These are phyloP conservation scores for Trypanosoma congolense DNA, from an alignment of 208 protist species.

Conservation along the genomic window DNA sequence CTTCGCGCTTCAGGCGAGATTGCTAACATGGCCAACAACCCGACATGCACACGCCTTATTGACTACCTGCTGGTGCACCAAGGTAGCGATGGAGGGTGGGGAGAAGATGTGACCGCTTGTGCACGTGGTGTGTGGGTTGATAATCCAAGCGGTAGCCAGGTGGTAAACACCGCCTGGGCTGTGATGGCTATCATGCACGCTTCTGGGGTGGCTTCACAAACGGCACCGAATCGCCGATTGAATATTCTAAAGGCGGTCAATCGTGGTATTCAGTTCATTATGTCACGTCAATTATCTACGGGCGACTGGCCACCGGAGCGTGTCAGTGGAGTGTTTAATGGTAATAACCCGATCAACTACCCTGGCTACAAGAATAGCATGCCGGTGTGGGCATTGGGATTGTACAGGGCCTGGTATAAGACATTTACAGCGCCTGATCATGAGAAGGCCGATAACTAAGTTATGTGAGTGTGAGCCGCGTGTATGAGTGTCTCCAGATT, in stretches of 20 bases:
- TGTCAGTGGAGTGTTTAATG: slow-evolving; percentile 97
- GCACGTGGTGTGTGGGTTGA: slow-evolving; percentile 85
- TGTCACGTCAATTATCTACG: slow-evolving; percentile 74
- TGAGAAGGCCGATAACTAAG: neutral
- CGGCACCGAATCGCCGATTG: slow-evolving; percentile 26
- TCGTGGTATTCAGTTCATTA: slow-evolving; percentile 75
- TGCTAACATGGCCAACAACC: slow-evolving; percentile 60
- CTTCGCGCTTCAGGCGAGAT: slow-evolving; percentile 79
- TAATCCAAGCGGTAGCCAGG: slow-evolving; percentile 83
- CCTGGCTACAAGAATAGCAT: slow-evolving; percentile 95
- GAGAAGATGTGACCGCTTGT: slow-evolving; percentile 91
- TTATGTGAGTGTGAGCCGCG: too few species aligned
- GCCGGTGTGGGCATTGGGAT: slow-evolving; percentile 95
- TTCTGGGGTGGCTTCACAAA: slow-evolving; percentile 32
- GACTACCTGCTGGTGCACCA: slow-evolving; percentile 94
- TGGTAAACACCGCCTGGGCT: slow-evolving; percentile 96
- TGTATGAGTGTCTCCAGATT: too few species aligned
- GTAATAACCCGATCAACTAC: slow-evolving; percentile 97
- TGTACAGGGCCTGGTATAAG: slow-evolving; percentile 72
- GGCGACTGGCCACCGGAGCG: slow-evolving; percentile 92
- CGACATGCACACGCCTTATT: slow-evolving; percentile 70
- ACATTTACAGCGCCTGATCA: slow-evolving; percentile 22
- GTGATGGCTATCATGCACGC: slow-evolving; percentile 92
- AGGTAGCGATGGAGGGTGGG: slow-evolving; percentile 93
- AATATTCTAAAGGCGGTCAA: slow-evolving; percentile 63